These are phyloP conservation scores for Ormosia semicastrata DNA, from an alignment of 306 rosid species.

Conservation along the genomic window DNA sequence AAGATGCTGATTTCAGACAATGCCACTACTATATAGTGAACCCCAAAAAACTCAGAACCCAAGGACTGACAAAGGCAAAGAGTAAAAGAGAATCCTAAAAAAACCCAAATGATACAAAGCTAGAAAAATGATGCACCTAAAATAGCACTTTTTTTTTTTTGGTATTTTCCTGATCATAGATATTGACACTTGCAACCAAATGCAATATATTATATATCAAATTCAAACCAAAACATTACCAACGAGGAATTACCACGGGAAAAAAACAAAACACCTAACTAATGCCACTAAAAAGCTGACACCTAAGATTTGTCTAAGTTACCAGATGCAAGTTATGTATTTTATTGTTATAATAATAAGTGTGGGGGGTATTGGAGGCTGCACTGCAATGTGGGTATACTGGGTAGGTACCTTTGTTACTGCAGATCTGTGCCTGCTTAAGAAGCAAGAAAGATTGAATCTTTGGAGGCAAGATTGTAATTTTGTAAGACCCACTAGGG, in stretches of 20 bases:
- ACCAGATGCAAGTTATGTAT: neutral
- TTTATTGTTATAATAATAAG: neutral
- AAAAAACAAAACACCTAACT: constrained; percentile 31
- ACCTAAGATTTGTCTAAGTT: constrained; percentile 32
- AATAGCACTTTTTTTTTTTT: neutral
- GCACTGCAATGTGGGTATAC: neutral
- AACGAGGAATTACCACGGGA: neutral
- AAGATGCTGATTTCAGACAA: constrained; percentile 43
- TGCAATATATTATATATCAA: neutral
- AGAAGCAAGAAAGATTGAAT: constrained; percentile 42
- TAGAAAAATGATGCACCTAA: constrained; percentile 30
- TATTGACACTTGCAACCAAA: neutral
- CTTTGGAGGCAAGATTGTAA: constrained; percentile 36
- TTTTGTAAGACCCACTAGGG: constrained; percentile 14
- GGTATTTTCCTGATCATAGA: constrained; percentile 14
- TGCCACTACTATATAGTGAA: constrained; percentile 47
- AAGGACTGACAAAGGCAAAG: constrained; percentile 67
- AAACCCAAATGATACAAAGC: constrained; percentile 38
- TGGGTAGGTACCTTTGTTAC: constrained; percentile 13
- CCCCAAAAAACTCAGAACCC: constrained; percentile 50
- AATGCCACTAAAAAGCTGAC: constrained; percentile 33
- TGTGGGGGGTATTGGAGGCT: neutral
- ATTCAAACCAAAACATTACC: constrained; percentile 18
- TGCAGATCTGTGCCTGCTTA: constrained; percentile 39
- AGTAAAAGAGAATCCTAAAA: constrained; percentile 54